Evolutionary conservation across 352 stramenopile species (phyloP), one percentile per base, ranked within the genome.

Genomic region (Lagenidium giganteum): DNA sequence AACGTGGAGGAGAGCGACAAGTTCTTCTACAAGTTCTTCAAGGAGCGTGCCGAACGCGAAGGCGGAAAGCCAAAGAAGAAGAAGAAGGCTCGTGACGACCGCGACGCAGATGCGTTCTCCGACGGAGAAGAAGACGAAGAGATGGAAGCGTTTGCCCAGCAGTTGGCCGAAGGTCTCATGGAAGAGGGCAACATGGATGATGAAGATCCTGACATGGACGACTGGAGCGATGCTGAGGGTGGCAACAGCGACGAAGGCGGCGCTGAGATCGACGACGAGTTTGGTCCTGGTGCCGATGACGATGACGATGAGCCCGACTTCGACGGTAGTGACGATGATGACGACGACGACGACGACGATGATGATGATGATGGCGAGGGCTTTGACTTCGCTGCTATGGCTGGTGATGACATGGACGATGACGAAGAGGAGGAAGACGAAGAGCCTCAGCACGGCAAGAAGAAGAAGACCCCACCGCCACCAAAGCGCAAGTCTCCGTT

Each of bases 1-100:
- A 69, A 61, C 9, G 61, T 96, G 27, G 75, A 87, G 21, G 77
- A 65, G 23, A 91, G 78, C 26, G 85, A 97, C 51, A 61, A 81
- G 21, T 97, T 97, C 68, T 96, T 97, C 50, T 93, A 96, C 71
- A 95, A 95, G 56, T 97, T 95, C 44, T 97, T 97, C 60, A 78
- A 93, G 42, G 81, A 93, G 47, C 74, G 85, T 21, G 79, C 71
- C 16, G 51, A 77, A 28, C 66, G 68, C 1, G 71, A 91, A 33
- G 60, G 56, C 27, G 22, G 49, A 37, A 41, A 66, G 37, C 30
- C 58, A 34, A 63, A 47, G 47, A 61, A 64, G 20, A 57, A 61
- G 37, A 82, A 71, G 50, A 66, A 67, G 43, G 39, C 8, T 12
- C 48, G 41, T 17, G 54, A 66, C 28, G 66, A 70, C 29, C 61